These are phyloP conservation scores for Aquilaria malaccensis DNA, from an alignment of 345 rosid species.

Conservation along the genomic window DNA sequence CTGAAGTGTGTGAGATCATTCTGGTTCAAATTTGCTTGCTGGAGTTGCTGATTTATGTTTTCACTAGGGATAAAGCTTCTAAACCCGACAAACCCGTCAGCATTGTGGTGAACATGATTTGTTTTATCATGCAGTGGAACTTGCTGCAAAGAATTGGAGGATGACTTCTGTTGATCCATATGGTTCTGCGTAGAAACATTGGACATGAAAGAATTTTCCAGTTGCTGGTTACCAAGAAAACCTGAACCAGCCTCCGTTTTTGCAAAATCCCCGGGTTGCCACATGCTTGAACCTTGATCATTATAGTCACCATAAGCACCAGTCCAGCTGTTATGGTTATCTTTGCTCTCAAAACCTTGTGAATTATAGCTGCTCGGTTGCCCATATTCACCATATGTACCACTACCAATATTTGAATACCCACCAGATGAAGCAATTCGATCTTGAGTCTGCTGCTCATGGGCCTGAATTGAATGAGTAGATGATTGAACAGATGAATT, in stretches of 20 bases:
- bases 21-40: conserved; percentile 39
- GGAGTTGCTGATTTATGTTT: conserved; percentile 36
- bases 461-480: conserved; percentile 26
- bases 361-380: conserved; percentile 29
- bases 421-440: conserved; percentile 30
- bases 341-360: conserved; percentile 35
- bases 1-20: conserved; percentile 36
- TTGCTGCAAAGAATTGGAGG: conserved; percentile 20
- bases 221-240: conserved; percentile 43
- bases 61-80: conserved; percentile 31
- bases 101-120: conserved; percentile 26
- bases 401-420: conserved; percentile 23
- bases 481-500: conserved; percentile 39
- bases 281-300: conserved; percentile 30
- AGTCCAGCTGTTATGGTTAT: conserved; percentile 39
- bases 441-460: conserved; percentile 48
- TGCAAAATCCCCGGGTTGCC: conserved; percentile 42
- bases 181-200: conserved; percentile 29
- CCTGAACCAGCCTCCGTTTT: conserved; percentile 21
- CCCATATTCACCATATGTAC: conserved; percentile 27
- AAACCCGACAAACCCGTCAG: conserved; percentile 40
- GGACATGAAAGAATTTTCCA: conserved; percentile 32
- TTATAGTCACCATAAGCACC: conserved; percentile 37
- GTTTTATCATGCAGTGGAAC: conserved; percentile 26
- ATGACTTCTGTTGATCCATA: conserved; percentile 19